phyloP scores from a whole-genome alignment of 441 rosid species.

The Cnidoscolus chayamansa region DNA sequence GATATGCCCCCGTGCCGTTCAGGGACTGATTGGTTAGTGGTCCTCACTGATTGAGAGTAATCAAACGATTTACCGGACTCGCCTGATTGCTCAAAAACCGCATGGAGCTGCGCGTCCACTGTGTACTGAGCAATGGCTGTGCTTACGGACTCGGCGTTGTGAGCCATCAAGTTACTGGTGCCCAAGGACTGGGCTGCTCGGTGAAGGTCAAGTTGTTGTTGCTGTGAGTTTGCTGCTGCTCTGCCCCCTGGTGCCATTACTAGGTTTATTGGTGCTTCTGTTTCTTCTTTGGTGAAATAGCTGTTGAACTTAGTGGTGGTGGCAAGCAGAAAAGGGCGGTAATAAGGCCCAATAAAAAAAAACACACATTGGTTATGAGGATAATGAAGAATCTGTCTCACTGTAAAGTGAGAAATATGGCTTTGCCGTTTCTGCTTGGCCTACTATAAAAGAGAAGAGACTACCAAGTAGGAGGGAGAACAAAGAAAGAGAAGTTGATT shows the following conservation, averaged over 20 bases:
- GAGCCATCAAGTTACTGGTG: slow-evolving; percentile 37
- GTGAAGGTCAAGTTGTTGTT: slow-evolving; percentile 10
- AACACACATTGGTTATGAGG: not conserved
- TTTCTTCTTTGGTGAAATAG: not conserved
- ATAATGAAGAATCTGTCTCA: not conserved
- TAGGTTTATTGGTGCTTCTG: not conserved
- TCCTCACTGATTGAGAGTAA: slow-evolving; percentile 68
- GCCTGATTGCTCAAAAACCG: slow-evolving; percentile 85
- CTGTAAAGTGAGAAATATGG: not conserved
- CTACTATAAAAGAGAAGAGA: slow-evolving; percentile 6
- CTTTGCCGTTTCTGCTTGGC: not conserved
- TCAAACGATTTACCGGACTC: slow-evolving; percentile 87
- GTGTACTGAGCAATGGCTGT: slow-evolving; percentile 96
- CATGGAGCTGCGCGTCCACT: slow-evolving; percentile 85
- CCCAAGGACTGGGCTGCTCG: slow-evolving; percentile 48
- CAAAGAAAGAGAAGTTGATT: not conserved
- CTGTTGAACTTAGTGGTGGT: not conserved
- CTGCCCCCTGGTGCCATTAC: slow-evolving; percentile 43
- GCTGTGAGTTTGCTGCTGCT: slow-evolving; percentile 13
- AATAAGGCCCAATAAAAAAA: not conserved
- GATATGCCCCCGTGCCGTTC: slow-evolving; percentile 79
- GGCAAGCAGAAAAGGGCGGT: no score
- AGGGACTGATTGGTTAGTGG: slow-evolving; percentile 61
- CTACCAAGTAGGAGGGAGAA: not conserved
- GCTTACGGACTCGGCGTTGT: slow-evolving; percentile 48